Base-by-base conservation (phyloP, 805 yeast genomes). In the Candida caryicola region DNA sequence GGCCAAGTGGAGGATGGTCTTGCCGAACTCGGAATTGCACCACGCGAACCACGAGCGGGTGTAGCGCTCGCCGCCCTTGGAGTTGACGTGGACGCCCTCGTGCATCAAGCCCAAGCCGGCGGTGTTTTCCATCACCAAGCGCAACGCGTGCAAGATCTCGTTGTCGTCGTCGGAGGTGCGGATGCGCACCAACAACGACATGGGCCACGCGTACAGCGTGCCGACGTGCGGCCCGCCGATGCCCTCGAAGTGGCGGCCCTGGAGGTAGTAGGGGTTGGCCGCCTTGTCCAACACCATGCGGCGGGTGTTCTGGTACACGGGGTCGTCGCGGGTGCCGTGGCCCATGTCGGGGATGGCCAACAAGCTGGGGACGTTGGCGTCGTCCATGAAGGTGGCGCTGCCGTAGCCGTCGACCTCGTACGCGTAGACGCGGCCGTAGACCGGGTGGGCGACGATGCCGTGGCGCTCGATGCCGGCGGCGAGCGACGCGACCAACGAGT, bases 141-240 rank as follows among this genome's bases (percentile, higher is more conserved):
- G 52, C 44, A 88, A 62, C 41, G 69, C 65, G 27, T 61, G 58
- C 37, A 47, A 14, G 18, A 89, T 86, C 53, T 87, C 95, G 1
- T 68, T 69, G 40, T 86, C 93, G 46, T 82, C 78, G 45, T 79
- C 76, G 4, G 82, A 68, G 0, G 96, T 88, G 45, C 95, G 72
- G 15, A 87, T 86, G 23, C 79, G 75, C 36, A 85, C 71, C 27
- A 87, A 62, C n/a, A 84, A 63, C 23, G 89, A 79, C 95, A 88
- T 83, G 10, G 96, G 96, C 96, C 96, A 88, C 0, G 95, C 95
- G 54, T 81, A 72, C 15, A 71, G 65, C 16, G 83, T 72, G 1
- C 95, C 96, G 29, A 88, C 76, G 57, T 88, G 96, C 0, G 96
- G 96, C 0, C 96, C 95, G 0, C 96, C 96, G 43, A 89, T 74